Conservation (phyloP, 163 green algal species). For the Scenedesmus sp. region DNA sequence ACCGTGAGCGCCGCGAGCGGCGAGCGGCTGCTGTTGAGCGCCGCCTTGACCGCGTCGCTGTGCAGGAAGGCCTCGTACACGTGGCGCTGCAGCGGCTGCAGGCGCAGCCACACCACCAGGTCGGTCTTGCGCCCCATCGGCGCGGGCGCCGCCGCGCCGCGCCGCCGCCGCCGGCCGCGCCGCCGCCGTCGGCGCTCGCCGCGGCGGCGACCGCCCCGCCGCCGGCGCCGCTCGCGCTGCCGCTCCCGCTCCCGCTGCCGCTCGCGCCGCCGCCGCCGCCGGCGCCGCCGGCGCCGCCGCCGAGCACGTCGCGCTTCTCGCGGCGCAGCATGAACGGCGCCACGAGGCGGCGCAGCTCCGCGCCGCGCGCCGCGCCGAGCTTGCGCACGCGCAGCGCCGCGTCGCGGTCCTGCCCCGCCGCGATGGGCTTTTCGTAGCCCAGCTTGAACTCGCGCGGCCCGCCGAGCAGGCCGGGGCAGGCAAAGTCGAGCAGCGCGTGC, state of each 20-base stretch:
- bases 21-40: slow-evolving; percentile 80
- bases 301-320: slow-evolving; percentile 86
- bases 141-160: slow-evolving; percentile 38
- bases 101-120: slow-evolving; percentile 93
- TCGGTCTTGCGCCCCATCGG: slow-evolving; percentile 87
- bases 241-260: neutral
- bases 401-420: slow-evolving; percentile 57
- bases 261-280: neutral
- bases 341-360: slow-evolving; percentile 70
- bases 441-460: slow-evolving; percentile 75
- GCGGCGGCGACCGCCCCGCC: slow-evolving; percentile 4
- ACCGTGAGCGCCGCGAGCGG: slow-evolving; percentile 82
- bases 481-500: slow-evolving; percentile 91
- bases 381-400: slow-evolving; percentile 63
- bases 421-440: slow-evolving; percentile 71
- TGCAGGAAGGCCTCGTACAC: slow-evolving; percentile 78
- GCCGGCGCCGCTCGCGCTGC: neutral
- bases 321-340: slow-evolving; percentile 88
- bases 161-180: slow-evolving; percentile 3
- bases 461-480: slow-evolving; percentile 79
- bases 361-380: slow-evolving; percentile 59
- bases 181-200: neutral
- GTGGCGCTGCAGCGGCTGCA: slow-evolving; percentile 77
- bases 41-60: slow-evolving; percentile 65
- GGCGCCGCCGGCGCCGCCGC: neutral